Evolutionary conservation across 2,329 filamentous ascomycete genomes (phyloP).

Genomic region (Colletotrichum magnum): DNA sequence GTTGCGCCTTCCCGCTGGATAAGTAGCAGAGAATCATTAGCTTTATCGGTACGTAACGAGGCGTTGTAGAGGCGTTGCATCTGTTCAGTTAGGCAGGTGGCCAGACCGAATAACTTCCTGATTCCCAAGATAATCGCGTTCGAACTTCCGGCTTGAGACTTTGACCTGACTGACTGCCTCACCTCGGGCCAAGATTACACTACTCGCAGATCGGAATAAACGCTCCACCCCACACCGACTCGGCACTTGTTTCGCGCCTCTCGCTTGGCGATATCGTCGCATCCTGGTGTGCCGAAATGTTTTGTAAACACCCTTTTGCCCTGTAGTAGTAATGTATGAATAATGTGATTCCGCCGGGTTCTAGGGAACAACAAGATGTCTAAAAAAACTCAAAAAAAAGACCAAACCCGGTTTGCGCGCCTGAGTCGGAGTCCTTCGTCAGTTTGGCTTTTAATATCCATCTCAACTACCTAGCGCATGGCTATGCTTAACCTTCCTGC

Average conservation of each 20-base stretch:
- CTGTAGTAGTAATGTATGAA: neutral
- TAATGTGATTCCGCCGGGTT: constrained; percentile 19
- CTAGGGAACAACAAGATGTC: neutral
- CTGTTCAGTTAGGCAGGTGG: too few relatives aligned
- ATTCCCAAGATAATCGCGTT: too few relatives aligned
- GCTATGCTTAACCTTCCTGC: constrained; percentile 18
- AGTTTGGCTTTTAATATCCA: constrained; percentile 1
- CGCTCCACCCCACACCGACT: constrained; percentile 11
- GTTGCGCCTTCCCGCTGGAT: constrained; percentile 28
- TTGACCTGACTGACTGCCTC: neutral
- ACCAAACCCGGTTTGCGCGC: neutral
- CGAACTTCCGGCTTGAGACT: neutral
- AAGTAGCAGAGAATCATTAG: constrained; percentile 6
- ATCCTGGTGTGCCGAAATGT: constrained; percentile 1
- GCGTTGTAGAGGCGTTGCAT: neutral
- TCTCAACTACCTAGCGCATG: constrained; percentile 18
- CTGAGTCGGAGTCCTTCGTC: constrained; percentile 1
- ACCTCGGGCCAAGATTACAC: neutral
- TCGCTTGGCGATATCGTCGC: constrained; percentile 14
- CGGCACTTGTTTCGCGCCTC: constrained; percentile 18
- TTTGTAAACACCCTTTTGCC: neutral
- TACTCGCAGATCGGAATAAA: constrained; percentile 34
- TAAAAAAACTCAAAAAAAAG: constrained; percentile 11
- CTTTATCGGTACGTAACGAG: too few relatives aligned
- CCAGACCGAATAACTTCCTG: too few relatives aligned